Base-by-base conservation (phyloP, 1,284 basidiomycete species). In the Leccinum cinnamomeum region DNA sequence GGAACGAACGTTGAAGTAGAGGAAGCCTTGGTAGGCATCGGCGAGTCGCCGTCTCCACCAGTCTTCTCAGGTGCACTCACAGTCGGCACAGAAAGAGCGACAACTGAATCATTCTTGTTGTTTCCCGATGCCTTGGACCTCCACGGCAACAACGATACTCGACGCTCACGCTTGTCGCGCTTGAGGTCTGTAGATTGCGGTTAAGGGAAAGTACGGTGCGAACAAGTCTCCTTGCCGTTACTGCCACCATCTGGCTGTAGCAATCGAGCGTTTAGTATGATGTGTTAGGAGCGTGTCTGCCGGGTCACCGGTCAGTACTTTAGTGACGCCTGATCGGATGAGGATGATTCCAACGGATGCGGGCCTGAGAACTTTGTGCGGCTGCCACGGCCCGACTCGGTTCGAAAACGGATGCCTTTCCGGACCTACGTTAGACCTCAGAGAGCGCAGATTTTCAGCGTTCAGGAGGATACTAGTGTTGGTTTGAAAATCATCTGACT, bases 131-230 rank as follows among this genome's bases (percentile, higher is more conserved):
- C 60, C 12, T 56, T 72, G 4, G 67, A 66, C 20, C 48, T 71
- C 70, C 70, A 73, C 11, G 63, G 72, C 0, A 71, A 63, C 12
- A 71, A 16, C 33, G 70, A 73, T 33, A 14, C 2, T 1, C 67
- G 65, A 18, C 70, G 72, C 16, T 69, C 67, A 28, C 7, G 25
- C 25, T 28, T 28, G 28, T 28, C 28, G 7, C 28, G 20, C 79
- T 70, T 56, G 77, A 66, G 44, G 59, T 64, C 66, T 71, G 68
- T 56, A 67, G 57, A 53, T 33, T 51, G 55, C 35, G 59, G 33
- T 64, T 59, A 51, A 64, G 57, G 30, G 63, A 61, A 23, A 61
- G 28, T 51, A 60, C 12, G 16, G 53, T 50, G 25, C 44, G 44
- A 64, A 59, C 6, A 16, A 64, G 56, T 41, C 56, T 61, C 44